Evolutionary conservation across 75 land plant species (phyloP).

Genomic region (Picea glauca): DNA sequence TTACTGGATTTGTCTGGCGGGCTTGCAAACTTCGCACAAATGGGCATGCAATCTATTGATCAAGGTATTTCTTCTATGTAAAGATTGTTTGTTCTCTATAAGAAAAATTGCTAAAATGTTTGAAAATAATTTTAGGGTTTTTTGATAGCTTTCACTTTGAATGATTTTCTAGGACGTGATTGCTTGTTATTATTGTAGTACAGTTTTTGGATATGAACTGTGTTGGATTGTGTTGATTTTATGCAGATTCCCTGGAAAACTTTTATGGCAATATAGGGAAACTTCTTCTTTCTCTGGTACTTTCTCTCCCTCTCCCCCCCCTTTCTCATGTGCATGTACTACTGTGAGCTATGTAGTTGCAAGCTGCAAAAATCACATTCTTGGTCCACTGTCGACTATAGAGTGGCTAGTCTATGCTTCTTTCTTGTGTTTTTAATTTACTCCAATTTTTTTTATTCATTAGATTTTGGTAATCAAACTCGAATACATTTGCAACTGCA

Average conservation of each 20-base stretch:
- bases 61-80: conserved; percentile 45
- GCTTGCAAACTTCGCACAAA: conserved; percentile 64
- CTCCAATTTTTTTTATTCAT: not conserved
- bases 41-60: conserved; percentile 91
- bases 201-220: not conserved
- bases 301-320: not conserved
- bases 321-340: not conserved
- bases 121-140: not conserved
- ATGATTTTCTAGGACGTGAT: not conserved
- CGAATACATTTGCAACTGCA: not conserved
- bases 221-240: not conserved
- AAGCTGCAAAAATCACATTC: not conserved
- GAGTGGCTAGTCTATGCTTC: not conserved
- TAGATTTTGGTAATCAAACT: not conserved
- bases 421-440: too few relatives aligned
- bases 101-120: not conserved
- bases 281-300: conserved; percentile 83
- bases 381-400: not conserved
- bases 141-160: not conserved
- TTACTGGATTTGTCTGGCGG: conserved; percentile 85
- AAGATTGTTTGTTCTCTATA: not conserved
- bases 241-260: conserved; percentile 68
- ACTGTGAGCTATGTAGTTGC: not conserved
- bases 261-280: conserved; percentile 93
- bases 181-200: not conserved